Evolutionary conservation across 1,284 basidiomycete species (phyloP).

Genomic region (Boletus sp.): DNA sequence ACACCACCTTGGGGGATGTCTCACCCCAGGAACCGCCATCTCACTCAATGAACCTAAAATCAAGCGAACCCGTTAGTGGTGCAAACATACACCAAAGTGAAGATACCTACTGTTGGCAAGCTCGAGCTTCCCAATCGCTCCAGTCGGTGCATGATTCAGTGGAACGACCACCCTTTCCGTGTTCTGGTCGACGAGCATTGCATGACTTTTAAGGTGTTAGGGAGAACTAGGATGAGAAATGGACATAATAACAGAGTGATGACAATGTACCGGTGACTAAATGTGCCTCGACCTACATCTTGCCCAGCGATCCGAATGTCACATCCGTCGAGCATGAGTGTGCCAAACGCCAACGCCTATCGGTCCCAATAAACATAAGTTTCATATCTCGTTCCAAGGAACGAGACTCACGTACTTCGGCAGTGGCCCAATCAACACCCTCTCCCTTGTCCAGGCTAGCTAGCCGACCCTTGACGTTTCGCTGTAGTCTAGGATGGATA

Average conservation of each 20-base stretch:
- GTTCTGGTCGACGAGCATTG: constrained; percentile 83
- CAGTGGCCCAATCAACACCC: constrained; percentile 21
- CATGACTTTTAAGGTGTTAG: constrained; percentile 52
- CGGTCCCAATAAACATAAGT: too few species aligned
- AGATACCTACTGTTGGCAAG: constrained; percentile 31
- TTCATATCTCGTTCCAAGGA: too few species aligned
- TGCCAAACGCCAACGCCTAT: too few species aligned
- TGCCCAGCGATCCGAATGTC: too few species aligned
- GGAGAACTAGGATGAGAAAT: background rate
- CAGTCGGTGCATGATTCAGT: constrained; percentile 60
- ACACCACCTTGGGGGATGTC: constrained; percentile 23
- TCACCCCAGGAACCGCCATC: constrained; percentile 79
- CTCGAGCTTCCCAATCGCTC: constrained; percentile 69
- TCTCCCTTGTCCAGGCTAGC: constrained; percentile 9
- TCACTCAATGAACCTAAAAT: constrained; percentile 76
- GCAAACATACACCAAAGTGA: background rate
- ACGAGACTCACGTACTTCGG: too few species aligned
- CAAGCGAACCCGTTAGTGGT: constrained; percentile 10
- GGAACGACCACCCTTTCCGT: constrained; percentile 78
- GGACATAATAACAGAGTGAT: background rate
- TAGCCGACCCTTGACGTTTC: constrained; percentile 79
- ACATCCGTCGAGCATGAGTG: too few species aligned
- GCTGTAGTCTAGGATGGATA: constrained; percentile 74
- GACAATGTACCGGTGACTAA: constrained; percentile 69
- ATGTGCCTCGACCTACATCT: constrained; percentile 60